phyloP scores from a whole-genome alignment of 2,329 filamentous ascomycete genomes.

The Claviceps monticola region DNA sequence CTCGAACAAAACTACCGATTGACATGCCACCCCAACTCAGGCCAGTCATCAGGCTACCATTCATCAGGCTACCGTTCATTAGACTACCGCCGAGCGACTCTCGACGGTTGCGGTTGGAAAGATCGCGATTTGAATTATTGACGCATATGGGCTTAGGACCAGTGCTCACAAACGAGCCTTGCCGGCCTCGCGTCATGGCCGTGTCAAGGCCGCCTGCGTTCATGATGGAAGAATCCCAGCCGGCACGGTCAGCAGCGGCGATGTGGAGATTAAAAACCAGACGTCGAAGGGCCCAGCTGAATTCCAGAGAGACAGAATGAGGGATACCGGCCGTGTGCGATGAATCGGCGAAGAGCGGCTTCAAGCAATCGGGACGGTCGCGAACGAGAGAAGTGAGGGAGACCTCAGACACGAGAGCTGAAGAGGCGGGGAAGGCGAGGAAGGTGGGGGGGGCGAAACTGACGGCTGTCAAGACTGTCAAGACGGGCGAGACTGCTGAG shows the following conservation, averaged over 20 bases:
- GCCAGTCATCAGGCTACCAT: conserved; percentile 26
- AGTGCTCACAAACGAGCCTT: conserved; percentile 53
- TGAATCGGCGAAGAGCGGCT: conserved; percentile 11
- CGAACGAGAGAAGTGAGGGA: conserved; percentile 14
- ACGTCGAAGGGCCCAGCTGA: conserved; percentile 12
- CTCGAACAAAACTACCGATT: conserved; percentile 90
- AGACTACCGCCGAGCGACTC: conserved; percentile 51
- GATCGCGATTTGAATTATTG: conserved; percentile 48
- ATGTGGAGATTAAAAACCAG: conserved; percentile 11
- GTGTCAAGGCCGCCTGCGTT: conserved; percentile 46
- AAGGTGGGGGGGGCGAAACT: conserved; percentile 6
- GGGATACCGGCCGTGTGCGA: conserved; percentile 11
- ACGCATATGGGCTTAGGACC: conserved; percentile 54
- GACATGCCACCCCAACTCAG: conserved; percentile 97
- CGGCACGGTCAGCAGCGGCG: conserved; percentile 3
- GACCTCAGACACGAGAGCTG: not conserved
- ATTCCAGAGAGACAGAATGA: conserved; percentile 12
- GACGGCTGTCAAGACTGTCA: conserved; percentile 7
- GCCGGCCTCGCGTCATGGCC: conserved; percentile 41
- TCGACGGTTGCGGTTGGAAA: conserved; percentile 41
- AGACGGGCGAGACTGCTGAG: conserved; percentile 7
- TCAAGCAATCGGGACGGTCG: conserved; percentile 18
- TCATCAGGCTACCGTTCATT: conserved; percentile 42
- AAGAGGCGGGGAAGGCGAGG: conserved; percentile 6
- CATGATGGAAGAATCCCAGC: conserved; percentile 32